A percentile compares a stretch with the other conserved stretches of the same genome.
These are phyloP conservation scores for Actinomucor elegans DNA, from an alignment of 371 early-diverging fungal species.

Conservation along the genomic window DNA sequence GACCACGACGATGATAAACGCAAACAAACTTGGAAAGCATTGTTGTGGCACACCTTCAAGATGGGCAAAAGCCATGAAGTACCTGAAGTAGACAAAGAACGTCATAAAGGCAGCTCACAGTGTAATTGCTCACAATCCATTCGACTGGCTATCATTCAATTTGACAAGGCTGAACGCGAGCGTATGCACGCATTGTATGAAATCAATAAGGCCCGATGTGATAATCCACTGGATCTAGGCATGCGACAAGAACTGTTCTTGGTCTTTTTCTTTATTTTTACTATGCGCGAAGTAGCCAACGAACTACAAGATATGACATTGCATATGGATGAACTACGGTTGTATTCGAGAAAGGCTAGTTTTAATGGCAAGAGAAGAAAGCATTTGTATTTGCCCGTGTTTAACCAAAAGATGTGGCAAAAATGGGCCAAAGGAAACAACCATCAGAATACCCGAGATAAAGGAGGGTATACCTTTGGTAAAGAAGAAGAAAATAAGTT, in stretches of 20 bases:
- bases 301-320: slow-evolving; percentile 49
- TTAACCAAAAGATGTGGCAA: slow-evolving; percentile 55
- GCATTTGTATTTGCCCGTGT: slow-evolving; percentile 56
- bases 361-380: slow-evolving; percentile 34
- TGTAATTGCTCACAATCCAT: slow-evolving; percentile 36
- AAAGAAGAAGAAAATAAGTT: neutral
- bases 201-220: slow-evolving; percentile 34
- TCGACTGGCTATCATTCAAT: slow-evolving; percentile 34
- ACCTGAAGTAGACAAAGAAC: slow-evolving; percentile 2
- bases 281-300: slow-evolving; percentile 59
- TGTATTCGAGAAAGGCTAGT: slow-evolving; percentile 24
- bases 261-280: slow-evolving; percentile 66
- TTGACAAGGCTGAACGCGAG: slow-evolving; percentile 46
- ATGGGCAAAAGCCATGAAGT: slow-evolving; percentile 14
- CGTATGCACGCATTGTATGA: slow-evolving; percentile 45
- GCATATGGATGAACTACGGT: slow-evolving; percentile 40
- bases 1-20: slow-evolving; percentile 46
- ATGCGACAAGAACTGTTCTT: slow-evolving; percentile 61
- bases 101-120: slow-evolving; percentile 11
- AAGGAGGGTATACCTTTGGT: slow-evolving; percentile 42
- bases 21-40: slow-evolving; percentile 35
- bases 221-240: slow-evolving; percentile 47
- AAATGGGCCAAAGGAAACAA: slow-evolving; percentile 50
- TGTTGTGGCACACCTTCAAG: slow-evolving; percentile 28
- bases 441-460: slow-evolving; percentile 45